Evolutionary conservation across 1,139 yeast genomes (phyloP).

Genomic region (Debaryomyces fabryi): DNA sequence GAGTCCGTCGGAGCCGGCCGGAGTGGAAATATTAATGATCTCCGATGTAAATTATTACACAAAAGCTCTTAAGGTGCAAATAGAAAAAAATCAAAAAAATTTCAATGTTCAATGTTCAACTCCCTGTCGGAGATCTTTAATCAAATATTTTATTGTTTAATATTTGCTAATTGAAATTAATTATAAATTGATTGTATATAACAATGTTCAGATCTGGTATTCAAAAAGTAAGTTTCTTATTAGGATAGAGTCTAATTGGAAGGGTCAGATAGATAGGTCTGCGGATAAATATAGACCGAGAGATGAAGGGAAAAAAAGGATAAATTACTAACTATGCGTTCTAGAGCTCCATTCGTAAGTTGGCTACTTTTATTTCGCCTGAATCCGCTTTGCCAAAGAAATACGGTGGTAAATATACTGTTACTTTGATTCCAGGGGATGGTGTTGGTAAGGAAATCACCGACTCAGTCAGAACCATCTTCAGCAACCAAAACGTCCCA

Average conservation of each 20-base stretch:
- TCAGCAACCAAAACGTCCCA: conserved; percentile 83
- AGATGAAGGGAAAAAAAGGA: background rate
- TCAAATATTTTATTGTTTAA: conserved; percentile 1
- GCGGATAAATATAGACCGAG: conserved; percentile 2
- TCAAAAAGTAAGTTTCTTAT: conserved; percentile 10
- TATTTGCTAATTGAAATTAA: conserved; percentile 1
- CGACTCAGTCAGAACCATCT: conserved; percentile 88
- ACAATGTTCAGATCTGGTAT: conserved; percentile 9
- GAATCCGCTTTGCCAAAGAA: conserved; percentile 80
- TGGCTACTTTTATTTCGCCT: conserved; percentile 55
- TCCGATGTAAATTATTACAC: conserved; percentile 8
- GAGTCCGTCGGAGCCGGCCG: conserved; percentile 10
- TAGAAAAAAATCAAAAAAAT: conserved; percentile 7
- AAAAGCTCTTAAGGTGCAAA: background rate
- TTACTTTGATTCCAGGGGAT: conserved; percentile 93
- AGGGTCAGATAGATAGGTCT: background rate
- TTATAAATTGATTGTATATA: background rate
- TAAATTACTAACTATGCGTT: conserved; percentile 4
- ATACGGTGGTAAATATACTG: conserved; percentile 93
- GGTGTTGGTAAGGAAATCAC: conserved; percentile 98
- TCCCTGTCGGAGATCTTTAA: conserved; percentile 2
- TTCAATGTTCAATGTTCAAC: conserved; percentile 5
- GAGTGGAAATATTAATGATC: conserved; percentile 1
- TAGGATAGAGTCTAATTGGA: background rate
- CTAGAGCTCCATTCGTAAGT: conserved; percentile 30